Base-by-base conservation (phyloP, 352 stramenopile species). In the Halophytophthora polymorphica region DNA sequence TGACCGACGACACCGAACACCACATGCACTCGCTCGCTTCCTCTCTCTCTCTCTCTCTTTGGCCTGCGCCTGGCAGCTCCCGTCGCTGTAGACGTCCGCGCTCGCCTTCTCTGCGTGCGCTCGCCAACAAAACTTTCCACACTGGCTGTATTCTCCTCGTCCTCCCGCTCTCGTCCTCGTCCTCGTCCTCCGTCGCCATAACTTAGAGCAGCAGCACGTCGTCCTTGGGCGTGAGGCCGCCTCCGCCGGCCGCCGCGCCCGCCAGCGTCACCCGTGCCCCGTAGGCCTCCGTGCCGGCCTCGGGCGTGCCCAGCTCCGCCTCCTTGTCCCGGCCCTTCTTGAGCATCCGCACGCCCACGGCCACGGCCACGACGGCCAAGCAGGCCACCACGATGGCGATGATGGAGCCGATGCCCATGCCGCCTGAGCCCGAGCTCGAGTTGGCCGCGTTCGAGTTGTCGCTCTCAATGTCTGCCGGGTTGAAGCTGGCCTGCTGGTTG, bases 181-280 rank as follows among this genome's bases (percentile, higher is more conserved):
- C 50, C 13, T 50, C 42, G 38, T n/a, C 40, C 55, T 34, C 39
- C 39, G 43, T 21, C 42, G 45, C 69, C 50, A 77, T 83, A 84
- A 77, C 64, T 85, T 91, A 91, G 52, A 91, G 68, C 57, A 91
- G 69, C 50, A 91, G 56, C 60, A 91, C 77, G 50, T 88, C 80
- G 58, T 91, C 80, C 66, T 91, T 91, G 37, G 80, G 80, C 56
- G 80, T 91, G 59, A 91, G 82, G 53, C 80, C 70, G 31, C 73
- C 69, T 47, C 80, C 67, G 23, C 71, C 75, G 4, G 25, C 4
- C 4, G 25, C 25, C 25, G 25, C 25, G 25, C 25, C 25, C 25
- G 25, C 25, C 25, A 31, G 4, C 4, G 4, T 31, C 25, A 31
- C 25, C 4, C 25, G 25, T 4, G 25, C 25, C 19, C 69, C 74